Percentiles rank a stretch among this genome's conserved stretches.
These are phyloP conservation scores for Apophysomyces elegans DNA, from an alignment of 371 early-diverging fungal genomes.

Conservation along the genomic window DNA sequence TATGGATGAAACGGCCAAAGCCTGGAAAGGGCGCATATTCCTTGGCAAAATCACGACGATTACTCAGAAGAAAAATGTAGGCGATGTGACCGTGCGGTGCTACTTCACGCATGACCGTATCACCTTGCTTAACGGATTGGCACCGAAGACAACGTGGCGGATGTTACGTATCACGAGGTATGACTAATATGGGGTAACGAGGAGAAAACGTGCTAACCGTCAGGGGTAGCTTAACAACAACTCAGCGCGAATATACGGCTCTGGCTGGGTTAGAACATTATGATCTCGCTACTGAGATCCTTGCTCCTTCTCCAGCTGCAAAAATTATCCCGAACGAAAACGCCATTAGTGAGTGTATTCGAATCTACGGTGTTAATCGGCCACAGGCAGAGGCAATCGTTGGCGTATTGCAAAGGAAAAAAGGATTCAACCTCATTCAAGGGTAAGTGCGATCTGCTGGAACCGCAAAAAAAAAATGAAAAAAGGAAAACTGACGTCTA, in stretches of 20 bases:
- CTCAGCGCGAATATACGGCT: constrained; percentile 86
- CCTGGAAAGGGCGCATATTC: constrained; percentile 51
- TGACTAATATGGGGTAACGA: not conserved
- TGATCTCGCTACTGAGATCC: constrained; percentile 66
- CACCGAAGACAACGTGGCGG: constrained; percentile 49
- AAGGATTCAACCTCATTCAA: constrained; percentile 91
- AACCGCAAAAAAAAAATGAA: not conserved
- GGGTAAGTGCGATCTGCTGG: constrained; percentile 56
- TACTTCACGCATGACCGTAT: constrained; percentile 53
- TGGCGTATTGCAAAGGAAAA: constrained; percentile 63
- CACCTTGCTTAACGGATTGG: constrained; percentile 41
- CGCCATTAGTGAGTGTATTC: constrained; percentile 57
- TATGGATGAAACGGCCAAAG: not conserved
- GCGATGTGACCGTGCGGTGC: constrained; percentile 51
- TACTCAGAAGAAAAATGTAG: constrained; percentile 45
- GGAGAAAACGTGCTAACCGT: not conserved
- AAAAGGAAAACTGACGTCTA: not conserved
- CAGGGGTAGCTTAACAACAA: constrained; percentile 67
- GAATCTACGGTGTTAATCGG: constrained; percentile 76
- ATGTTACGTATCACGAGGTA: constrained; percentile 38
- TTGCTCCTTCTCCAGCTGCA: constrained; percentile 52
- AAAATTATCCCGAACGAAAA: constrained; percentile 30
- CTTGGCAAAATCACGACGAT: constrained; percentile 64
- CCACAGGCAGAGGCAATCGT: constrained; percentile 91
- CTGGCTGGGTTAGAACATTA: constrained; percentile 70